Percentiles rank a stretch among this genome's conserved stretches.
Evolutionary conservation across 176 grass and related monocot species (phyloP).

Genomic region (Puccinellia tenuiflora): DNA sequence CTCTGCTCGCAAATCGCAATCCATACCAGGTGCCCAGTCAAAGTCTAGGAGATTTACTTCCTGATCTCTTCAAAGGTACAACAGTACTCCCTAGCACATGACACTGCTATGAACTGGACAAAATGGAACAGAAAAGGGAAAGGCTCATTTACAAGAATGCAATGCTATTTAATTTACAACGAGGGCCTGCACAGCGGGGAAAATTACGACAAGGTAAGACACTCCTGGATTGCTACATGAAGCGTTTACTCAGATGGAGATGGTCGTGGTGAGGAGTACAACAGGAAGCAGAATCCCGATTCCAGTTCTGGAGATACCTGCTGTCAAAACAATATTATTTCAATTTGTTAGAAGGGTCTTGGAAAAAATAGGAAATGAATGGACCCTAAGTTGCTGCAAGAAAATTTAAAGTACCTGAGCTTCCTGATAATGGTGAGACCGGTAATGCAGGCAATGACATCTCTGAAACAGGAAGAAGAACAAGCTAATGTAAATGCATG

Average conservation of each 20-base stretch:
- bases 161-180: conserved; percentile 57
- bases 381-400: not conserved
- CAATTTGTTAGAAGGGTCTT: not conserved
- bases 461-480: conserved; percentile 47
- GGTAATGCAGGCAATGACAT: conserved; percentile 98
- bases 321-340: not conserved
- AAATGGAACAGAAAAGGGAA: conserved; percentile 19
- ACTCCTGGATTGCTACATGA: conserved; percentile 28
- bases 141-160: conserved; percentile 54
- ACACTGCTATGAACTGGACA: conserved; percentile 23
- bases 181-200: conserved; percentile 30
- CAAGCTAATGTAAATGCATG: not conserved
- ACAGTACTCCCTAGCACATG: conserved; percentile 28
- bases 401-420: conserved; percentile 45
- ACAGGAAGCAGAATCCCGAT: conserved; percentile 26
- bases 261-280: conserved; percentile 24
- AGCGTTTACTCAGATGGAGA: conserved; percentile 28
- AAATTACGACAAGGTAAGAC: conserved; percentile 13
- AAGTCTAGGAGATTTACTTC: conserved; percentile 25
- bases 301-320: conserved; percentile 43
- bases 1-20: not conserved
- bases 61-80: conserved; percentile 32
- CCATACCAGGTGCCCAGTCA: not conserved
- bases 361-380: not conserved
- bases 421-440: conserved; percentile 51